These are phyloP conservation scores for Aquilaria sinensis DNA, from an alignment of 345 rosid species.

Conservation along the genomic window DNA sequence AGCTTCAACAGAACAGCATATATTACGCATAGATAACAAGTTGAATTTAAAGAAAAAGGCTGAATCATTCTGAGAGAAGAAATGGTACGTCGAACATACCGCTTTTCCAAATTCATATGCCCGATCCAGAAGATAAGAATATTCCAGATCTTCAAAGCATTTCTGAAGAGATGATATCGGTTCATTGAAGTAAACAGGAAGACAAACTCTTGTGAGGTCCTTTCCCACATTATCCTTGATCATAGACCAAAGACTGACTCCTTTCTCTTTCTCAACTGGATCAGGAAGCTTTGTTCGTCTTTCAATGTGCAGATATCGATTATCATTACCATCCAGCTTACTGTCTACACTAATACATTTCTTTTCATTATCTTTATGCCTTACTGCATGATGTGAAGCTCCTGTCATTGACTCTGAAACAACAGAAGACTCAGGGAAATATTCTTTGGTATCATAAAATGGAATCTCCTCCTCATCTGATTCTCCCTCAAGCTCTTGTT, in stretches of 20 bases:
- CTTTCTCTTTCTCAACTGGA: constrained; percentile 95
- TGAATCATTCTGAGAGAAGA: not conserved
- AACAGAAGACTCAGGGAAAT: constrained; percentile 40
- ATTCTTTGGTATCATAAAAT: constrained; percentile 72
- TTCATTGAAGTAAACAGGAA: constrained; percentile 95
- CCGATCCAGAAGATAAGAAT: constrained; percentile 81
- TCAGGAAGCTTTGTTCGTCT: constrained; percentile 84
- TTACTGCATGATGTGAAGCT: constrained; percentile 19
- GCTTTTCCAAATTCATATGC: constrained; percentile 80
- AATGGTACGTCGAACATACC: constrained; percentile 35
- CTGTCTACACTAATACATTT: constrained; percentile 26
- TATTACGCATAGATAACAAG: too few relatives aligned
- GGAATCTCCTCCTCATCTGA: constrained; percentile 84
- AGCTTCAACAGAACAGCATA: too few relatives aligned
- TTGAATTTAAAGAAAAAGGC: not conserved
- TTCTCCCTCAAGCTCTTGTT: constrained; percentile 78
- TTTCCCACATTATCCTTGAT: constrained; percentile 98
- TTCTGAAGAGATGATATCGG: constrained; percentile 98
- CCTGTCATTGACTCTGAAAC: constrained; percentile 31
- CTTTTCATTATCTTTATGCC: constrained; percentile 15
- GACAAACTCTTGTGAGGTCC: constrained; percentile 95
- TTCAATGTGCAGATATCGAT: constrained; percentile 34
- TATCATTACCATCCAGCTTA: constrained; percentile 24
- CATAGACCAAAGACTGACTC: constrained; percentile 98
- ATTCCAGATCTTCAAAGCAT: constrained; percentile 94